Evolutionary conservation across 805 yeast genomes (phyloP).

Genomic region (Komagataella mondaviorum): DNA sequence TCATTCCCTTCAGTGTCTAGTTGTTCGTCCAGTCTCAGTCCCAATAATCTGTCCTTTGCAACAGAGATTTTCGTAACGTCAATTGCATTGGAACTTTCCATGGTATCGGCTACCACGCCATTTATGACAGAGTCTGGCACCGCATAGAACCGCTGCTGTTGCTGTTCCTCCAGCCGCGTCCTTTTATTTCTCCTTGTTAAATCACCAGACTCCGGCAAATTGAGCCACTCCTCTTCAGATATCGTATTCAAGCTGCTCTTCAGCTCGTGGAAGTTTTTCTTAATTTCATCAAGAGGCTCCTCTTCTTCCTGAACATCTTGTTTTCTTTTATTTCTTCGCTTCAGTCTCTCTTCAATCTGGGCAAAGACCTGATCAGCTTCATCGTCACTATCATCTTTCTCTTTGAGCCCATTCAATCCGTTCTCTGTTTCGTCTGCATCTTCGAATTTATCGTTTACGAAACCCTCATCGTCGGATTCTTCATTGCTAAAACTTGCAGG

Average conservation of each 20-base stretch:
- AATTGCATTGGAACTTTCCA: conserved; percentile 9
- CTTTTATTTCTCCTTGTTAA: conserved; percentile 72
- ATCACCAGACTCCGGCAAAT: conserved; percentile 81
- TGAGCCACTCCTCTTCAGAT: conserved; percentile 64
- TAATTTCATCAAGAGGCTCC: conserved; percentile 18
- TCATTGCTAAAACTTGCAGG: conserved; percentile 14
- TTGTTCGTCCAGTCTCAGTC: conserved; percentile 34
- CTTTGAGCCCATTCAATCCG: conserved; percentile 1
- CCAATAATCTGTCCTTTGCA: conserved; percentile 51
- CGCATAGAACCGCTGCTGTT: conserved; percentile 61
- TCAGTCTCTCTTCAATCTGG: conserved; percentile 46
- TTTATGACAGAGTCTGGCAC: conserved; percentile 62
- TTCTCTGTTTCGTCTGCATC: conserved; percentile 17
- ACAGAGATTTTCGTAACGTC: conserved; percentile 37
- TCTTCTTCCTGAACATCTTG: conserved; percentile 6
- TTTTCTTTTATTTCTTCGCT: conserved; percentile 9
- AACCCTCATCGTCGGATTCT: conserved; percentile 19
- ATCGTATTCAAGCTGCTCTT: conserved; percentile 49
- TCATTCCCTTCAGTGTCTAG: conserved; percentile 16
- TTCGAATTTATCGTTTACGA: conserved; percentile 12
- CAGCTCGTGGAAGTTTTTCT: conserved; percentile 52
- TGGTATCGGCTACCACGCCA: conserved; percentile 20
- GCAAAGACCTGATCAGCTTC: conserved; percentile 69
- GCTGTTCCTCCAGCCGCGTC: conserved; percentile 44
- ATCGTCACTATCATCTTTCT: conserved; percentile 40